phyloP scores from a whole-genome alignment of 768 basidiomycete species.

The Lentinula boryana region DNA sequence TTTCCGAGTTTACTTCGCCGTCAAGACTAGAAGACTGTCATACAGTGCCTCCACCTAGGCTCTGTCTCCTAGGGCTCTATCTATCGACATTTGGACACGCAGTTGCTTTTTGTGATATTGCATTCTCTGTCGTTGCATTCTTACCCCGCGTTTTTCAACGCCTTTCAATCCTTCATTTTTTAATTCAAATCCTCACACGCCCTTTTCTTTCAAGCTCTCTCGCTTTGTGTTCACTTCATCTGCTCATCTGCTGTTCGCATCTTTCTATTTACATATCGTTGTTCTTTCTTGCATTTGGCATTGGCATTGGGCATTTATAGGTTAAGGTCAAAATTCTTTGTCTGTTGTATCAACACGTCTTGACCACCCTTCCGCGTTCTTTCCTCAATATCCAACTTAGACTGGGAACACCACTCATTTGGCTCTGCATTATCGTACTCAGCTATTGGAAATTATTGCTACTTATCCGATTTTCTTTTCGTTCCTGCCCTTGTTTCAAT shows the following conservation, averaged over 20 bases:
- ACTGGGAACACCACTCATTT: neutral
- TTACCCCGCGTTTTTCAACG: neutral
- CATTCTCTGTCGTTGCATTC: neutral
- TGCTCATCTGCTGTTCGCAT: neutral
- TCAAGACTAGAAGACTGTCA: conserved; percentile 23
- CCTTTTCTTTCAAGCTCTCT: neutral
- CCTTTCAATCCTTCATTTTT: conserved; percentile 3
- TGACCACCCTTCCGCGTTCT: neutral
- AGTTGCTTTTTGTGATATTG: neutral
- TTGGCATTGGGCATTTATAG: conserved; percentile 6
- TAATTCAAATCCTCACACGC: neutral
- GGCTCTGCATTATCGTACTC: neutral
- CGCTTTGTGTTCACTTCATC: neutral
- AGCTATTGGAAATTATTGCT: neutral
- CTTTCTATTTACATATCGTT: neutral
- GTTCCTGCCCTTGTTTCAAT: neutral
- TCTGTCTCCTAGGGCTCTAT: no score
- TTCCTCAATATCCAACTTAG: neutral
- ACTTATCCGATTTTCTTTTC: conserved; percentile 1
- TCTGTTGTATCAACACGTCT: neutral
- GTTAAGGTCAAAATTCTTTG: neutral
- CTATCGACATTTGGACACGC: neutral
- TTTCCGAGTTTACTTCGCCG: conserved; percentile 45
- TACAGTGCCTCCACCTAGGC: neutral
- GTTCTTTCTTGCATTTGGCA: conserved; percentile 2